Evolutionary conservation across 768 basidiomycete species (phyloP).

Genomic region (Strobilomyces dryophilus): DNA sequence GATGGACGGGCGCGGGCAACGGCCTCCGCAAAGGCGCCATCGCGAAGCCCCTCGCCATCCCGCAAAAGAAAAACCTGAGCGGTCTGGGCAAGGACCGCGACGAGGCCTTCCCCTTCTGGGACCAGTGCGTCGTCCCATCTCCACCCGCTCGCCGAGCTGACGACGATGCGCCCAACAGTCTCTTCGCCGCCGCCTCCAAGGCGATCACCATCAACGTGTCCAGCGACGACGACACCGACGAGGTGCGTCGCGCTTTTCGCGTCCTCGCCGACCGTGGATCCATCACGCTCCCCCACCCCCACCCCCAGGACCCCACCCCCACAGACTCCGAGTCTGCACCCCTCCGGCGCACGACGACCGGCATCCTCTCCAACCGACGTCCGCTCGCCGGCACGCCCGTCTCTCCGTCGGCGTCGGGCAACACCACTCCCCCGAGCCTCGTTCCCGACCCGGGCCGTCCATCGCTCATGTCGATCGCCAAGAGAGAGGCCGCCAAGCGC

Average conservation of each 20-base stretch:
- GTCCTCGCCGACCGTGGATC: not conserved
- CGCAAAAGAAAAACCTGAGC: constrained; percentile 80
- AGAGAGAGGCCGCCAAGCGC: constrained; percentile 72
- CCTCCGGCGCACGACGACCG: constrained; percentile 62
- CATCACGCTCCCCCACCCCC: too few species aligned
- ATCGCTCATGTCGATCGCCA: constrained; percentile 59
- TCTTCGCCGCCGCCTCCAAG: constrained; percentile 80
- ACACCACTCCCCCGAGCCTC: constrained; percentile 37
- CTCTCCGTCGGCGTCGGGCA: constrained; percentile 42
- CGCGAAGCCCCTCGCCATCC: constrained; percentile 66
- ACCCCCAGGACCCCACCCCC: constrained; percentile 15
- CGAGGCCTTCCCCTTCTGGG: constrained; percentile 97
- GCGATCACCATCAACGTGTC: constrained; percentile 71
- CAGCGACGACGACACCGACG: constrained; percentile 48
- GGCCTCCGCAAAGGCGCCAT: constrained; percentile 85
- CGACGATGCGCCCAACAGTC: constrained; percentile 14
- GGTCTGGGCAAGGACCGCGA: constrained; percentile 93
- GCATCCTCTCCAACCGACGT: constrained; percentile 70
- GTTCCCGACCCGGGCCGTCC: constrained; percentile 25
- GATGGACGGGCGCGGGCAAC: constrained; percentile 84
- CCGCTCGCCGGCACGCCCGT: constrained; percentile 50
- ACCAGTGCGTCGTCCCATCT: constrained; percentile 65
- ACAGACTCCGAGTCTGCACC: constrained; percentile 16
- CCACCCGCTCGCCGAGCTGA: not conserved
- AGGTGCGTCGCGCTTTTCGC: constrained; percentile 8